These are phyloP conservation scores for Panellus pusillus DNA, from an alignment of 768 basidiomycete genomes.

Conservation along the genomic window DNA sequence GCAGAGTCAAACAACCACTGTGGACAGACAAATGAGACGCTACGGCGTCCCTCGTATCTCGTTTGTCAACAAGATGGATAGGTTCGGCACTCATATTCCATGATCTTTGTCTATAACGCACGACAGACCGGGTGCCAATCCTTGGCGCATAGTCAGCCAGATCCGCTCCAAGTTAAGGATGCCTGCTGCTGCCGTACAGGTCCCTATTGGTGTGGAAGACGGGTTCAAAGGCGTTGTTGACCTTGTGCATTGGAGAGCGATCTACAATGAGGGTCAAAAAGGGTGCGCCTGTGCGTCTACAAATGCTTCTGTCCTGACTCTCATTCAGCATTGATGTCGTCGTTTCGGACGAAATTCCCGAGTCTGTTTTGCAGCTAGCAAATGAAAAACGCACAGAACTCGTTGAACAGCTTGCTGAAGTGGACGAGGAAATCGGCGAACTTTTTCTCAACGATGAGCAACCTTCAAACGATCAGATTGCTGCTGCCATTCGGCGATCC, in stretches of 20 bases:
- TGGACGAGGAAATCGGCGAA: conserved; percentile 94
- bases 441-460: conserved; percentile 82
- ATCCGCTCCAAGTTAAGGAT: conserved; percentile 90
- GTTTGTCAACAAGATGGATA: conserved; percentile 99
- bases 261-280: conserved; percentile 93
- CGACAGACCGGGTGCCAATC: conserved; percentile 89
- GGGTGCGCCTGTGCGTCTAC: conserved; percentile 58
- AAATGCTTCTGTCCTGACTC: background rate
- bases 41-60: conserved; percentile 95
- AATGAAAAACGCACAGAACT: conserved; percentile 86
- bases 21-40: conserved; percentile 97
- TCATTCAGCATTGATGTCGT: conserved; percentile 65
- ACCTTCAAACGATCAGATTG: conserved; percentile 72
- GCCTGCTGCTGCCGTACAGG: conserved; percentile 91
- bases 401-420: conserved; percentile 93
- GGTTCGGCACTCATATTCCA: conserved; percentile 41
- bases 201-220: conserved; percentile 91
- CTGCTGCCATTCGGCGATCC: conserved; percentile 82
- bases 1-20: conserved; percentile 98
- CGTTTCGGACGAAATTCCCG: conserved; percentile 87
- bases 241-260: conserved; percentile 88
- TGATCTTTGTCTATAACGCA: background rate
- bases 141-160: conserved; percentile 91
- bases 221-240: conserved; percentile 91
- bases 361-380: conserved; percentile 68